A percentile compares a stretch with the other conserved stretches of the same genome.
These are phyloP conservation scores for Peronosclerospora sorghi DNA, from an alignment of 352 stramenopile species.

Conservation along the genomic window DNA sequence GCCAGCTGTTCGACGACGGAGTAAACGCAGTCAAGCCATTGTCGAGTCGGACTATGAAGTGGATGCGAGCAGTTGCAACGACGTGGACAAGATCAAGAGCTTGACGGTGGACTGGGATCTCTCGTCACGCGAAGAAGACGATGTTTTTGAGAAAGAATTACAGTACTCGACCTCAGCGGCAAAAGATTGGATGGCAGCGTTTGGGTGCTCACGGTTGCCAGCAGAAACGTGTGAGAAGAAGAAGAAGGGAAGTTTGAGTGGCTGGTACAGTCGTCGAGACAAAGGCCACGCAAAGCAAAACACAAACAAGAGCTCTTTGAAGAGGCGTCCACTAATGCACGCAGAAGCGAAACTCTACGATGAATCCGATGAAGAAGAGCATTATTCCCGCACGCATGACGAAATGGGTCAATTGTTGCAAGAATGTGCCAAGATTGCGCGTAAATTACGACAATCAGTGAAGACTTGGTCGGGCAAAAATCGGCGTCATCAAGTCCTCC, in stretches of 20 bases:
- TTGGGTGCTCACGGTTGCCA: constrained; percentile 24
- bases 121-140: constrained; percentile 23
- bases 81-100: constrained; percentile 6
- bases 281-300: constrained; percentile 2
- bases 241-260: constrained; percentile 1
- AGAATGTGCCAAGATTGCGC: constrained; percentile 51
- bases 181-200: constrained; percentile 53
- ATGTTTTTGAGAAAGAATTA: constrained; percentile 20
- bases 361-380: constrained; percentile 35
- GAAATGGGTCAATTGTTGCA: constrained; percentile 55
- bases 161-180: constrained; percentile 21
- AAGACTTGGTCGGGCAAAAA: constrained; percentile 44
- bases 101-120: constrained; percentile 31
- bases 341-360: constrained; percentile 15
- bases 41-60: constrained; percentile 52
- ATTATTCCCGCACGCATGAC: constrained; percentile 49
- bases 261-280: constrained; percentile 12
- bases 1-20: constrained; percentile 22
- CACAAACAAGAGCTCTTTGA: background rate
- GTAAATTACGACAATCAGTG: constrained; percentile 51
- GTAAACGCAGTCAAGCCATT: constrained; percentile 42
- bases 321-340: constrained; percentile 1
- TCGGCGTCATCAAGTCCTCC: constrained; percentile 15
- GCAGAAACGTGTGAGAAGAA: constrained; percentile 16
- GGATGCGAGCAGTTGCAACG: constrained; percentile 7